Evolutionary conservation across 148 eudicot genomes (phyloP).

Genomic region (Arbutus unedo): DNA sequence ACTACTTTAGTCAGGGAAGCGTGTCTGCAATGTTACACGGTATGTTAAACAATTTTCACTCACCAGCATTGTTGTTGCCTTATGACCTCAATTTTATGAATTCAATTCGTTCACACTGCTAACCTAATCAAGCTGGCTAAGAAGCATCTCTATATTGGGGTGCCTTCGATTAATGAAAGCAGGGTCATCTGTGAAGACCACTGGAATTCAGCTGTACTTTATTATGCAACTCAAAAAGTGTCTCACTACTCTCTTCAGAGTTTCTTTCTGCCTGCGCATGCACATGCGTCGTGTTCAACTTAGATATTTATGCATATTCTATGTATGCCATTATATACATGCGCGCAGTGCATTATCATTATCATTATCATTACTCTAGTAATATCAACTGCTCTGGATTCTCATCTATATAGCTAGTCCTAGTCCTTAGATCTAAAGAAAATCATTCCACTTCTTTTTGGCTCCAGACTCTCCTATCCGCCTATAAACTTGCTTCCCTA

Average conservation of each 20-base stretch:
- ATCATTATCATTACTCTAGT: background rate
- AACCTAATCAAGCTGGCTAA: background rate
- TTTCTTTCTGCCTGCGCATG: background rate
- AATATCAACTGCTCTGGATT: background rate
- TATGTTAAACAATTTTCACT: conserved; percentile 22
- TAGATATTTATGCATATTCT: background rate
- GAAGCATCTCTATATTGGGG: background rate
- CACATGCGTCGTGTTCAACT: background rate
- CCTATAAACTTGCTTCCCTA: background rate
- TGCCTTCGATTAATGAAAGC: background rate
- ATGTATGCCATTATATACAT: background rate
- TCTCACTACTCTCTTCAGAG: background rate
- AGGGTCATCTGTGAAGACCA: background rate
- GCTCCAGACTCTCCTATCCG: background rate
- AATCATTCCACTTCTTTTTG: background rate
- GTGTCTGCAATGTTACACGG: conserved; percentile 66
- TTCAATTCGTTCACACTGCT: background rate
- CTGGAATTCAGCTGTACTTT: background rate
- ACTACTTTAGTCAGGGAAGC: conserved; percentile 62
- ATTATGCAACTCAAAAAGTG: background rate
- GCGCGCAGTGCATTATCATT: background rate
- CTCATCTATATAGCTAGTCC: background rate
- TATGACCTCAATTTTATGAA: background rate
- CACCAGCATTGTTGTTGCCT: background rate
- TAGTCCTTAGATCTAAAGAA: background rate